These are phyloP conservation scores for Rhodotorula graminis DNA, from an alignment of 768 basidiomycete species.

Conservation along the genomic window DNA sequence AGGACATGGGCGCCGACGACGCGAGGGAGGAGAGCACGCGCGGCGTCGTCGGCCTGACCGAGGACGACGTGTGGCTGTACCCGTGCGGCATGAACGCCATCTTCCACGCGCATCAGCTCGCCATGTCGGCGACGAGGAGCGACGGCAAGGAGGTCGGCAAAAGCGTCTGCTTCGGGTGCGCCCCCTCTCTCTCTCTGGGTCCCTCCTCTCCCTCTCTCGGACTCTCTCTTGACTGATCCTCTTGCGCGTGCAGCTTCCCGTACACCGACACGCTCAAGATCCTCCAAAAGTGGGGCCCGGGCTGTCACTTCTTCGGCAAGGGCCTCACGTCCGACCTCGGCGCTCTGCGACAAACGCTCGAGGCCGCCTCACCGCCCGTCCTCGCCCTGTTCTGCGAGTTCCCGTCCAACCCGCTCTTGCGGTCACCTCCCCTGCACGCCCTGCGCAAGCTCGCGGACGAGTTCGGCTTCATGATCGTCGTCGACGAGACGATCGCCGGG, in stretches of 20 bases:
- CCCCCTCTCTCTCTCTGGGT: constrained; percentile 6
- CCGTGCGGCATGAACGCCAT: constrained; percentile 91
- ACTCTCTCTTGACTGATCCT: not conserved
- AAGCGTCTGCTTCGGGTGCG: constrained; percentile 90
- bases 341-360: constrained; percentile 62
- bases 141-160: constrained; percentile 55
- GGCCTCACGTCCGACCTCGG: constrained; percentile 73
- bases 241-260: constrained; percentile 67
- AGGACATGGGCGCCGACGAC: constrained; percentile 35
- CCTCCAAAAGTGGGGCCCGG: constrained; percentile 92
- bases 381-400: constrained; percentile 86
- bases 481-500: constrained; percentile 94
- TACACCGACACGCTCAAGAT: constrained; percentile 94
- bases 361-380: constrained; percentile 56
- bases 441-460: constrained; percentile 76
- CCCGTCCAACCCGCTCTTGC: constrained; percentile 88
- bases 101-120: constrained; percentile 79
- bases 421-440: constrained; percentile 70
- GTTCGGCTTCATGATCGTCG: constrained; percentile 76
- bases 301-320: constrained; percentile 78
- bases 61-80: constrained; percentile 83
- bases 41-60: constrained; percentile 64
- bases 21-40: constrained; percentile 53
- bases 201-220: not conserved
- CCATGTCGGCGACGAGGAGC: constrained; percentile 53